Conservation (phyloP, 192 early-diverging fungal species). For the Umbelopsis vinacea region DNA sequence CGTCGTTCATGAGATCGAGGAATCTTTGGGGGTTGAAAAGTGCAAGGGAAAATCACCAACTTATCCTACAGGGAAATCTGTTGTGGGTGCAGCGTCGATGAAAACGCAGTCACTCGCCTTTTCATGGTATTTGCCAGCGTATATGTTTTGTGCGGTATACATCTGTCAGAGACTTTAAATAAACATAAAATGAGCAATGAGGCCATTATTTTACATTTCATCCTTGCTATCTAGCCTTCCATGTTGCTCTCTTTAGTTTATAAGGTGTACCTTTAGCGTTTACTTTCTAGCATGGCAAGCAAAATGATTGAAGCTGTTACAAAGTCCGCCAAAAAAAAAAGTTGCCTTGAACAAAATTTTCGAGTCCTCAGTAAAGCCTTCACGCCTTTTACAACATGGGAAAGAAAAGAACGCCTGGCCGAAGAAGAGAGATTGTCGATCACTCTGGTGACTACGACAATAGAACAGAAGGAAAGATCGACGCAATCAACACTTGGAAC, state of each 20-base stretch:
- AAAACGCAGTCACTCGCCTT: not conserved
- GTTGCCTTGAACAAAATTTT: not conserved
- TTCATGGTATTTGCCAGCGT: not conserved
- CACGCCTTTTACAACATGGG: not conserved
- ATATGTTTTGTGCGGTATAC: not conserved
- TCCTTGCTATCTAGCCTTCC: no score
- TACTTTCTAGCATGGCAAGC: no score
- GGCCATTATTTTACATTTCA: no score
- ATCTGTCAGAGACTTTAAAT: no score
- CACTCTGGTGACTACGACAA: slow-evolving; percentile 2
- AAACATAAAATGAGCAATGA: no score
- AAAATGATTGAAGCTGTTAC: no score
- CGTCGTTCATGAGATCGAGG: not conserved
- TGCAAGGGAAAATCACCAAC: not conserved
- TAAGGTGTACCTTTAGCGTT: no score
- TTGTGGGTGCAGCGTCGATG: not conserved
- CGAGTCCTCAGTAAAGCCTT: not conserved
- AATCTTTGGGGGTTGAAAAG: not conserved
- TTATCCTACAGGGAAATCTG: not conserved
- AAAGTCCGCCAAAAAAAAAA: not conserved
- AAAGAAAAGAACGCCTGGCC: slow-evolving; percentile 10
- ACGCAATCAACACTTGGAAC: slow-evolving; percentile 71
- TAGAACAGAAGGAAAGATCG: slow-evolving; percentile 46
- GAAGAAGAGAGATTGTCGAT: slow-evolving; percentile 19
- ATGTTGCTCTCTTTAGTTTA: no score